These are phyloP conservation scores for Larix kaempferi DNA, from an alignment of 75 land plant genomes.

Conservation along the genomic window DNA sequence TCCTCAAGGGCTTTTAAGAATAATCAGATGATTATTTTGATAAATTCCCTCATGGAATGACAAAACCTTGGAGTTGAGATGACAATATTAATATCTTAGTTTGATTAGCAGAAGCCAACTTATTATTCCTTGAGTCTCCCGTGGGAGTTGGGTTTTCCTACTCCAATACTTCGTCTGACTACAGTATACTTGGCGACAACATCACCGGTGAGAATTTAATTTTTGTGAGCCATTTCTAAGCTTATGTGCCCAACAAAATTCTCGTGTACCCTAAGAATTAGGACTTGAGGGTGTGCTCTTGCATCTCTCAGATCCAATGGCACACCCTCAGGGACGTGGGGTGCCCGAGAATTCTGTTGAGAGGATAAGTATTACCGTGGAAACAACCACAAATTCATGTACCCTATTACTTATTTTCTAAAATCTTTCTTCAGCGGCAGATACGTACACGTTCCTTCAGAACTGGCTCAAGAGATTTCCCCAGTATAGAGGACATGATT, in stretches of 20 bases:
- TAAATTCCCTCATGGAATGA: no score
- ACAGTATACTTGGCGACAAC: neutral
- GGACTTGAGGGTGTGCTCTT: no score
- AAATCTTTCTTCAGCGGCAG: slow-evolving; percentile 41
- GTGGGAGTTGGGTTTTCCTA: slow-evolving; percentile 12
- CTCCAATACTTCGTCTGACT: slow-evolving; percentile 1
- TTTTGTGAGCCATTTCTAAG: neutral
- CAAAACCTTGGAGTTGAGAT: neutral
- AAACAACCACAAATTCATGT: no score
- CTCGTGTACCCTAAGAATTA: no score
- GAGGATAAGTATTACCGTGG: no score
- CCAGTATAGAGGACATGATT: slow-evolving; percentile 56
- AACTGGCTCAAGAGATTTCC: slow-evolving; percentile 74
- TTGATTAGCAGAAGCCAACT: slow-evolving; percentile 2
- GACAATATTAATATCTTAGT: neutral
- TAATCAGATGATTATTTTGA: no score
- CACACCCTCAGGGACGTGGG: no score
- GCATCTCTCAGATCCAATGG: no score
- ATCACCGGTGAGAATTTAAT: neutral
- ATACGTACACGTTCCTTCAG: slow-evolving; percentile 57
- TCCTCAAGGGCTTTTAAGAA: neutral
- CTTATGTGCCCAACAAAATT: no score
- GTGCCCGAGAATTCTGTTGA: no score
- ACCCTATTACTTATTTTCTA: no score
- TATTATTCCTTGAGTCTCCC: slow-evolving; percentile 4